A percentile compares a stretch with the other conserved stretches of the same genome.
Evolutionary conservation across 306 rosid genomes (phyloP).

Genomic region (Malus orientalis): DNA sequence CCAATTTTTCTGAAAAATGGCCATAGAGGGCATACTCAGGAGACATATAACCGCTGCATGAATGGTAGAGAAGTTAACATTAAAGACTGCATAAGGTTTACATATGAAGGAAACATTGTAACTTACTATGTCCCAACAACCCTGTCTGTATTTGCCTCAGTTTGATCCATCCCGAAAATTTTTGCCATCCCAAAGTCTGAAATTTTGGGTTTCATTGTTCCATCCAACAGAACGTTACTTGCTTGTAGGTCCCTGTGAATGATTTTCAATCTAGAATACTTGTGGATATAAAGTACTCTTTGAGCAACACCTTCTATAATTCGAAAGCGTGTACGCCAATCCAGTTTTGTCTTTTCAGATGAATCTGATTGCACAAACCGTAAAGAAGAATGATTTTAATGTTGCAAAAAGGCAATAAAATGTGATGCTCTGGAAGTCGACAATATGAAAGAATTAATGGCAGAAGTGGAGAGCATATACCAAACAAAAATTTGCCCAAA

Average conservation of each 20-base stretch:
- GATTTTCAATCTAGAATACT: conserved; percentile 9
- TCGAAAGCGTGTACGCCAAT: conserved; percentile 30
- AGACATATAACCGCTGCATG: too few species aligned
- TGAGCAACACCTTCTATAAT: conserved; percentile 17
- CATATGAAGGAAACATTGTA: too few species aligned
- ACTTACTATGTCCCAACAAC: too few species aligned
- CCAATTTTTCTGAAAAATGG: too few species aligned
- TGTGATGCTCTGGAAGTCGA: neutral
- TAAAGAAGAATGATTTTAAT: neutral
- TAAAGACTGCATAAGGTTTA: too few species aligned
- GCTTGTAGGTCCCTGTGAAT: neutral
- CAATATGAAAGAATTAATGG: neutral
- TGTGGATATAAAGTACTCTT: conserved; percentile 19
- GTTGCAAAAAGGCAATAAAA: neutral
- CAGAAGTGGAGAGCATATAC: conserved; percentile 1
- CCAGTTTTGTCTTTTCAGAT: neutral
- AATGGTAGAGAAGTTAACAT: too few species aligned
- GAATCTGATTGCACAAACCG: neutral
- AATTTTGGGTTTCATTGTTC: neutral
- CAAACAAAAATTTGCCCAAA: conserved; percentile 38
- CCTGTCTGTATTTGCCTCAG: too few species aligned
- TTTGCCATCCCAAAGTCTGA: neutral
- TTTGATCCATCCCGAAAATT: too few species aligned
- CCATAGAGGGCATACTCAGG: too few species aligned
- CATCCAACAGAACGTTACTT: too few species aligned